Conservation (phyloP, 345 rosid species). For the Pugionium dolabratum region DNA sequence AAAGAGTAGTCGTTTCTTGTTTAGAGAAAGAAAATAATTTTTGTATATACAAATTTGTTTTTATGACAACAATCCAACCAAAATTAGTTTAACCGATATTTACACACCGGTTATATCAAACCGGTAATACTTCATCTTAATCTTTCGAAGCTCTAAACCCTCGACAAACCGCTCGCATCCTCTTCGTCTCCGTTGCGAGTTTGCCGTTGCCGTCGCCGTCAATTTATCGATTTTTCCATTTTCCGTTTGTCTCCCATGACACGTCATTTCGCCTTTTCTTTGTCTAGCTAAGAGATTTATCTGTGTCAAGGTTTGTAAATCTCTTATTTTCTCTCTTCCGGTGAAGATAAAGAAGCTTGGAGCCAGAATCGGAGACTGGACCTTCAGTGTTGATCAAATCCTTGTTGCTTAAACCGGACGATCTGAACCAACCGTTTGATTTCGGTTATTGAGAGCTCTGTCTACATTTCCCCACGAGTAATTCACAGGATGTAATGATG, state of each 20-base stretch:
- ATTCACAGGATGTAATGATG: constrained; percentile 25
- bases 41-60: too few relatives aligned
- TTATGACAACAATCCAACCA: too few relatives aligned
- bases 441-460: neutral
- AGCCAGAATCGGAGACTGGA: neutral
- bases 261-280: too few relatives aligned
- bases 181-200: neutral
- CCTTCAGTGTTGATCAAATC: neutral
- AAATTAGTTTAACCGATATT: too few relatives aligned
- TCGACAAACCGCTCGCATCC: neutral
- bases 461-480: neutral
- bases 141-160: neutral
- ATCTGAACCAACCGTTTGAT: neutral
- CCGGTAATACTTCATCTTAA: neutral
- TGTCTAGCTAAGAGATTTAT: neutral
- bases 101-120: constrained; percentile 1
- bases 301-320: neutral
- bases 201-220: neutral
- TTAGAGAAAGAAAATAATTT: too few relatives aligned
- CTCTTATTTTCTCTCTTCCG: neutral
- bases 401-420: neutral
- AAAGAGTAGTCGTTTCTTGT: too few relatives aligned
- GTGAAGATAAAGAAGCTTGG: neutral
- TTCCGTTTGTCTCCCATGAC: neutral
- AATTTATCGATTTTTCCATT: neutral